Percentiles rank a stretch among this genome's conserved stretches.
These are phyloP conservation scores for Penicillium hesseltinei DNA, from an alignment of 2,329 filamentous ascomycete species.

Conservation along the genomic window DNA sequence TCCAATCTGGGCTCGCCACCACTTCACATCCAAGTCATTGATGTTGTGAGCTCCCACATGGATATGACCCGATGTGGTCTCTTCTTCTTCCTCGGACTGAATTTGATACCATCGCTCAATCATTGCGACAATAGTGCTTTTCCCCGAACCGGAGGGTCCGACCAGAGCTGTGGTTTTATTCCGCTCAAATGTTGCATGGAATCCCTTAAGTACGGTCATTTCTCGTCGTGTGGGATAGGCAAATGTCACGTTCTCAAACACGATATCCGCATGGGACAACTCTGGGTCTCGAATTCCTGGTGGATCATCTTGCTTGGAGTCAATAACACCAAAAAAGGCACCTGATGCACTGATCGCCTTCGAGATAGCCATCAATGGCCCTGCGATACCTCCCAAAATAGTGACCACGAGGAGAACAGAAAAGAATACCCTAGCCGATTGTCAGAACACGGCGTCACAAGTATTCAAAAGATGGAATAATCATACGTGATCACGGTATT, in stretches of 20 bases:
- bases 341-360: conserved; percentile 35
- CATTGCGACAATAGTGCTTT: conserved; percentile 46
- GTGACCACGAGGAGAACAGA: conserved; percentile 32
- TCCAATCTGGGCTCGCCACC: conserved; percentile 58
- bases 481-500: conserved; percentile 39
- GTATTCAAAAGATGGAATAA: no score
- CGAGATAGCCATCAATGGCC: conserved; percentile 36
- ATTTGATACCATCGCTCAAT: conserved; percentile 46
- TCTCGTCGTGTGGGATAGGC: not conserved
- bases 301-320: conserved; percentile 16
- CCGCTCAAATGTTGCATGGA: conserved; percentile 34
- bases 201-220: conserved; percentile 27
- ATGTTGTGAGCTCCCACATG: conserved; percentile 55
- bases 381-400: conserved; percentile 29
- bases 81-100: not conserved
- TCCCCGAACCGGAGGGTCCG: conserved; percentile 47
- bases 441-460: not conserved
- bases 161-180: conserved; percentile 46
- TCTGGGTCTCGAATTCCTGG: conserved; percentile 32
- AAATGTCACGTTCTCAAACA: not conserved
- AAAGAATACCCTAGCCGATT: conserved; percentile 33
- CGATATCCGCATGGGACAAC: not conserved
- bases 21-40: conserved; percentile 60
- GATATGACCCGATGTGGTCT: conserved; percentile 47
- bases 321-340: conserved; percentile 36